Base-by-base conservation (phyloP, 78 protist species). In the Chrysochromulina parva region DNA sequence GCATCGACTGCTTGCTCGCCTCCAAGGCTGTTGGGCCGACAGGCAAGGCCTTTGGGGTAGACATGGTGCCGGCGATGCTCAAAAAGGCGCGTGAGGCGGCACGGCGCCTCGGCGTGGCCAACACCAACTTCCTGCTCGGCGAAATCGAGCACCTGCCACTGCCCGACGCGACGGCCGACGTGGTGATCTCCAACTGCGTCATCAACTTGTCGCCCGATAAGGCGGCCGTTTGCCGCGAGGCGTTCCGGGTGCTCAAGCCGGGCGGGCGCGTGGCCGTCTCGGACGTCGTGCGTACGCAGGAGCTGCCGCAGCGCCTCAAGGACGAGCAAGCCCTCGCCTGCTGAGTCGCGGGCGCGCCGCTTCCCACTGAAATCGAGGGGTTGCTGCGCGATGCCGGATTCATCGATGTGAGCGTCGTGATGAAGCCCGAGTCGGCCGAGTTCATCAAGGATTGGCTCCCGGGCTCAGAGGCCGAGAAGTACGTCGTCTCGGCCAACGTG, bases 171-270 rank as follows among this genome's bases (percentile, higher is more conserved):
- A 7, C 52, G 69, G 55, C 20, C 26, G 91, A 89, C 57, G 38
- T n/a, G 52, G 7, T 89, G 28, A 65, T 89, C 88, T 76, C 89
- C 60, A 89, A 89, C 24, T 89, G 91, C 85, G 91, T 89, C 22
- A 28, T 89, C 74, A 89, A 89, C 91, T 26, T 89, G 38, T 1
- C 55, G 59, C 88, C 91, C 50, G 91, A 89, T 55, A 80, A 89
- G 53, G 28, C 14, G 28, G 19, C 38, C n/a, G 91, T 59, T 13
- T 73, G 5, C 24, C 54, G 58, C 48, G 91, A 89, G 69, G 84
- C 84, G 47, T 89, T 19, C 53, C 78, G 91, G 20, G 85, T 69
- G 19, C 69, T 89, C 28, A 13, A 24, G 85, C 91, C 91, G 65
- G 91, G 91, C n/a, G 91, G 91, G 28, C 65, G 78, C 55, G 24